Evolutionary conservation across 208 protist species (phyloP), one percentile per base, ranked within the genome.

Genomic region (Leishmania amazonensis): DNA sequence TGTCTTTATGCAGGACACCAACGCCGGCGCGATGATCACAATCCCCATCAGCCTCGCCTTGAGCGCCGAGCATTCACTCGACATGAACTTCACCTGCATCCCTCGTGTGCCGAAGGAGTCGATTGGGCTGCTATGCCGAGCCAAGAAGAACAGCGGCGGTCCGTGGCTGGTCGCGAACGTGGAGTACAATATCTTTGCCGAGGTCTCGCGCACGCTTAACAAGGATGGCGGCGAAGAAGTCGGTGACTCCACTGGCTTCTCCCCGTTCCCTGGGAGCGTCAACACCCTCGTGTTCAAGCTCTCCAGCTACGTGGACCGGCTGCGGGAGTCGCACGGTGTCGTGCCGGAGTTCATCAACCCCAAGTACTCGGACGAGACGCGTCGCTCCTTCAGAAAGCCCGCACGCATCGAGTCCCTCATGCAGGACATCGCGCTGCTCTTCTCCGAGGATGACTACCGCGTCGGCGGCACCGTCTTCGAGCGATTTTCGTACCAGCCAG

Each of bases 301-400:
- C 24, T 28, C 67, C 0, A 81, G 87, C 15, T 99, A 99, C 84
- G 64, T 72, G 17, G 79, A 71, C 24, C 35, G 88, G 42, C 88
- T 99, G 47, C 83, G 77, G 57, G 68, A 53, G 76, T 95, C 92
- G 47, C 62, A 90, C 71, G 95, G 96, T 38, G 58, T 57, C 4
- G 94, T 99, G 45, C 95, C 96, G 6, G 97, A 99, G 90, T 99
- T 99, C 85, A 97, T 99, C 79, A 99, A 99, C 85, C 96, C 96
- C 40, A 99, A 99, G 79, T 98, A 96, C 83, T 83, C 84, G 13
- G 93, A 97, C 72, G 88, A 78, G 0, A 86, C 77, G 17, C 87
- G 86, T 49, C 88, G 78, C 31, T 42, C 53, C 35, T 98, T 98
- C 80, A 92, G 90, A 67, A 93, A 91, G 57, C 95, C 96, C 6